Percentiles rank a stretch among this genome's conserved stretches.
These are phyloP conservation scores for Clarireedia monteithiana DNA, from an alignment of 2,329 filamentous ascomycete genomes.

Conservation along the genomic window DNA sequence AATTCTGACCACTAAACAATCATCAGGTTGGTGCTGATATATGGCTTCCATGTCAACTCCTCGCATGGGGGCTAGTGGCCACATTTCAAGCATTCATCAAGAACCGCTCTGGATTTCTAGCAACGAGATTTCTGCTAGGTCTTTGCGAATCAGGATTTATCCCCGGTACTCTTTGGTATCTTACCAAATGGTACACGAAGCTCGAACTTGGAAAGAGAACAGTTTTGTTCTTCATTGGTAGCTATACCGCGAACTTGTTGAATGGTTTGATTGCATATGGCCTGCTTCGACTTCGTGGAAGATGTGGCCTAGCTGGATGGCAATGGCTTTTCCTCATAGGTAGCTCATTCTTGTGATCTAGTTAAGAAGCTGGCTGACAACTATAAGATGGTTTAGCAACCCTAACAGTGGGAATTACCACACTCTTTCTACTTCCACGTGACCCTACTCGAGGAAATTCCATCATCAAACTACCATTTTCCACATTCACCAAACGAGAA, in stretches of 20 bases:
- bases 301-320: constrained; percentile 47
- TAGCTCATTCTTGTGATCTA: neutral
- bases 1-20: constrained; percentile 16
- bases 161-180: constrained; percentile 34
- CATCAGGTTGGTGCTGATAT: constrained; percentile 44
- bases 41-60: constrained; percentile 44
- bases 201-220: constrained; percentile 3
- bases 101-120: constrained; percentile 30
- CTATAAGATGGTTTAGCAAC: constrained; percentile 12
- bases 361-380: neutral
- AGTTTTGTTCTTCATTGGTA: constrained; percentile 5
- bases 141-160: constrained; percentile 43
- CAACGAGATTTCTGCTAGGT: constrained; percentile 23
- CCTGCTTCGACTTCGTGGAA: constrained; percentile 45
- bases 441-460: constrained; percentile 6
- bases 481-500: constrained; percentile 2
- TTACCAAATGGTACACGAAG: constrained; percentile 4
- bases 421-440: constrained; percentile 4
- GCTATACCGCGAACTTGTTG: constrained; percentile 1
- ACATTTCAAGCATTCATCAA: constrained; percentile 37
- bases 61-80: constrained; percentile 47
- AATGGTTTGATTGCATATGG: constrained; percentile 39
- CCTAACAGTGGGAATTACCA: constrained; percentile 12
- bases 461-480: constrained; percentile 1
- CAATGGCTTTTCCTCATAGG: constrained; percentile 41